These are phyloP conservation scores for Sporothrix brasiliensis DNA, from an alignment of 2,329 filamentous ascomycete species.

Conservation along the genomic window DNA sequence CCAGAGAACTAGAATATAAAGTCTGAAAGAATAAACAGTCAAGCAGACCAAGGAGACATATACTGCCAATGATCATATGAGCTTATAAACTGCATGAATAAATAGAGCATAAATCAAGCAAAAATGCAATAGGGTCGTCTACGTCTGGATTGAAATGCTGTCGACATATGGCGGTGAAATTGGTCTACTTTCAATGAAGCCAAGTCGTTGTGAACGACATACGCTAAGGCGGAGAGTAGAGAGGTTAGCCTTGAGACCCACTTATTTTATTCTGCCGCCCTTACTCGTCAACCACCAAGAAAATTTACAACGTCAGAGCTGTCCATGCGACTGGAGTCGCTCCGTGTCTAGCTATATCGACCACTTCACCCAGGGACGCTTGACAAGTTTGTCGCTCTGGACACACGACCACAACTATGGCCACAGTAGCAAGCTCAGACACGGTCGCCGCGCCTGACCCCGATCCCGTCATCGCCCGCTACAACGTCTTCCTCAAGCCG, in stretches of 20 bases:
- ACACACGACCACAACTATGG: neutral
- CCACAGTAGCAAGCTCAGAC: neutral
- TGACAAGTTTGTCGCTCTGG: neutral
- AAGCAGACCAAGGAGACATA: too few relatives aligned
- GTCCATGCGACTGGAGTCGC: neutral
- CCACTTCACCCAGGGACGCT: neutral
- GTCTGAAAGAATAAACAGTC: too few relatives aligned
- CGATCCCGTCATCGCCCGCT: slow-evolving; percentile 73
- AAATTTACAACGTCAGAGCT: slow-evolving; percentile 22
- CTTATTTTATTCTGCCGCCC: slow-evolving; percentile 10
- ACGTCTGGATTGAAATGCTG: too few relatives aligned
- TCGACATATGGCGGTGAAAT: too few relatives aligned
- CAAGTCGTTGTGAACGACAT: neutral
- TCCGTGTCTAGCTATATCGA: neutral
- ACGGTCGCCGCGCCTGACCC: slow-evolving; percentile 46
- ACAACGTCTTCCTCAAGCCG: slow-evolving; percentile 85
- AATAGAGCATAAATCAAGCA: too few relatives aligned
- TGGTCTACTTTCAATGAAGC: neutral
- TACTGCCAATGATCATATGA: too few relatives aligned
- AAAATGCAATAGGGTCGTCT: too few relatives aligned
- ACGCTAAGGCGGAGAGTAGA: slow-evolving; percentile 1
- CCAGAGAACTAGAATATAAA: too few relatives aligned
- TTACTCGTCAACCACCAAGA: slow-evolving; percentile 24
- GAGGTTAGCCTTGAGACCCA: neutral
- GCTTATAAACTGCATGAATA: too few relatives aligned